Evolutionary conservation across 768 basidiomycete genomes (phyloP).

Genomic region (Boletales sp.): DNA sequence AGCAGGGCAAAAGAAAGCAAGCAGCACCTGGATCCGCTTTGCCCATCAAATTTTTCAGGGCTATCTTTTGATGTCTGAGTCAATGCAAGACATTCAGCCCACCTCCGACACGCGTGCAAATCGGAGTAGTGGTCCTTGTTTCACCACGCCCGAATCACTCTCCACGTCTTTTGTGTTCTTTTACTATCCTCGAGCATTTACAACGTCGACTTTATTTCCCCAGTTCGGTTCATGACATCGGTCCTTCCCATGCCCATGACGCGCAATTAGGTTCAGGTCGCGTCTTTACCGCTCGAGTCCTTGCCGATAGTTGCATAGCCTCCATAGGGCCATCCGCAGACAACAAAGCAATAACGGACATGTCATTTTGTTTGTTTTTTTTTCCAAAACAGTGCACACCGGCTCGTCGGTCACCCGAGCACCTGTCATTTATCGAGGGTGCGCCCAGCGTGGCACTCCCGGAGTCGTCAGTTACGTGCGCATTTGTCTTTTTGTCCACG

Average conservation of each 20-base stretch:
- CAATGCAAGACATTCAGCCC: too few relatives aligned
- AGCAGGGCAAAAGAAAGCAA: constrained; percentile 10
- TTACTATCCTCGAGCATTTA: neutral
- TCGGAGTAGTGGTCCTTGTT: neutral
- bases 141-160: neutral
- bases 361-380: too few relatives aligned
- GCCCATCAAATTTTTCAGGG: constrained; percentile 9
- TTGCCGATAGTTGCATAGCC: constrained; percentile 18
- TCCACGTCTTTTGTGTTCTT: too few relatives aligned
- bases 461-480: constrained; percentile 10
- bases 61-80: constrained; percentile 12
- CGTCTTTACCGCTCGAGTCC: neutral
- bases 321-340: constrained; percentile 1
- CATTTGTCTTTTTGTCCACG: constrained; percentile 6
- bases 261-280: neutral
- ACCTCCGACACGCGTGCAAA: constrained; percentile 1
- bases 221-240: neutral
- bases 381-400: too few relatives aligned
- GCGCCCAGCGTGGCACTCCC: neutral
- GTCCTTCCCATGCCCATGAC: neutral
- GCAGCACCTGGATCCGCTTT: constrained; percentile 11
- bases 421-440: neutral
- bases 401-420: too few relatives aligned
- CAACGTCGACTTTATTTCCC: constrained; percentile 1
- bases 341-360: neutral